Base-by-base conservation (phyloP, 2,329 filamentous ascomycete species). In the Juglanconis juglandina region DNA sequence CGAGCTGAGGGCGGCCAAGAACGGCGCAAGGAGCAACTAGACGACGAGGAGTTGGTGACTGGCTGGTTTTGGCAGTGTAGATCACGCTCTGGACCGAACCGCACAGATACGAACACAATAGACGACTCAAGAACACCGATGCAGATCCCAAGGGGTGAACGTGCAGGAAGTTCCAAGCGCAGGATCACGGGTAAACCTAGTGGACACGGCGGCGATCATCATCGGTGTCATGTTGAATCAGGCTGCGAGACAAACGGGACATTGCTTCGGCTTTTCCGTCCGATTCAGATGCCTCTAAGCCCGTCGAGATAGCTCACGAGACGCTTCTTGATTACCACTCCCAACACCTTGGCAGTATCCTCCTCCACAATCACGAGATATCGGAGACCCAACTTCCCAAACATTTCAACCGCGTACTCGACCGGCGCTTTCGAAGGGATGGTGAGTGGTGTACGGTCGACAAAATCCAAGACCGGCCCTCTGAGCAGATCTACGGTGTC, bases 1-100 rank as follows among this genome's bases (percentile, higher is more conserved):
- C 71, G 93, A 99, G 81, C 79, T 99, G 72, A 86, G 92, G 73
- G 93, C 87, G 67, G 87, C 90, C 63, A 96, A 96, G 85, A 86
- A 79, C 61, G 92, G 91, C 64, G 87, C 84, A 71, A 86, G 94
- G 76, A 96, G 90, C 83, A 97, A 96, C 79, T 96, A 60, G 53
- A 46, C 10, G 32, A 32, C 30, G 35, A 48, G 6, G 10, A 39
- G 47, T 34, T 13, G 33, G 60, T 59, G 30, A 41, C 57, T 54
- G 62, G 58, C 59, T 65, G 42, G 14, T 8, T 34, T 30, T 44
- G n/a, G 60, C 56, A 49, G 58, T 67, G 66, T 66, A 66, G 62
- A 68, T 68, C 32, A 37, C 10, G 65, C 58, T 56, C 32, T 17
- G 34, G 46, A 39, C 49, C 53, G 30, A 35, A n/a, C 24, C 37